Conservation (phyloP, 352 stramenopile species). For the Phytophthora niederhauseri region DNA sequence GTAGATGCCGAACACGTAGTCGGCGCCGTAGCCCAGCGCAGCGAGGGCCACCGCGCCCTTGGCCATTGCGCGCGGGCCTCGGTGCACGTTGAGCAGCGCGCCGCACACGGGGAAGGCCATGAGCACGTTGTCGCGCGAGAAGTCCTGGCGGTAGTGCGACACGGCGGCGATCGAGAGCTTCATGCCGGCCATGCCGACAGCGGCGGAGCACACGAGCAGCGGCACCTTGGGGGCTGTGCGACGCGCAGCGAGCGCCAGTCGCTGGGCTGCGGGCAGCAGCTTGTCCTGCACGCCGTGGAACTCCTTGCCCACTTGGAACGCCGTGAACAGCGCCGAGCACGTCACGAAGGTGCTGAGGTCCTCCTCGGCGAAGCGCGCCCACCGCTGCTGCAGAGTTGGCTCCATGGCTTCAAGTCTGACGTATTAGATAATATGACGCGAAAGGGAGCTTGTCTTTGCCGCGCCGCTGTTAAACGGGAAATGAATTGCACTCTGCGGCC, state of each 20-base stretch:
- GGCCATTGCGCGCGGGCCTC: conserved; percentile 45
- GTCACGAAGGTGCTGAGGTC: conserved; percentile 43
- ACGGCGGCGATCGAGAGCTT: conserved; percentile 58
- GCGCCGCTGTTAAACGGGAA: conserved; percentile 24
- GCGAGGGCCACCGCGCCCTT: conserved; percentile 45
- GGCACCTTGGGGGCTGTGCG: conserved; percentile 47
- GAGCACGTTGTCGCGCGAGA: conserved; percentile 57
- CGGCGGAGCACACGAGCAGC: conserved; percentile 41
- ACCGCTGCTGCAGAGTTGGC: conserved; percentile 38
- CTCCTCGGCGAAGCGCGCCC: conserved; percentile 54
- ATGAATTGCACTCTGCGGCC: conserved; percentile 12
- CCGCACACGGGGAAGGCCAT: conserved; percentile 57
- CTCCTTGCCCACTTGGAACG: conserved; percentile 39
- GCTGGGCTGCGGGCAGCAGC: conserved; percentile 17
- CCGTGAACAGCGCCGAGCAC: conserved; percentile 37
- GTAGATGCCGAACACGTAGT: conserved; percentile 41
- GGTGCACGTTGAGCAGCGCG: conserved; percentile 49
- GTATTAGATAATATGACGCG: neutral
- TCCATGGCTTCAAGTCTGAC: conserved; percentile 22
- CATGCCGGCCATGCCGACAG: conserved; percentile 61
- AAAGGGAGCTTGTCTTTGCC: conserved; percentile 6
- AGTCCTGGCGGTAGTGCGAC: conserved; percentile 56
- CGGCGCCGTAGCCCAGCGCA: conserved; percentile 43
- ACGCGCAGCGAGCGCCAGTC: conserved; percentile 37
- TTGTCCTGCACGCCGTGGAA: conserved; percentile 19